Percentiles rank a stretch among this genome's conserved stretches.
Evolutionary conservation across 495 filamentous ascomycete species (phyloP).

Genomic region (Haplographium delicatum): DNA sequence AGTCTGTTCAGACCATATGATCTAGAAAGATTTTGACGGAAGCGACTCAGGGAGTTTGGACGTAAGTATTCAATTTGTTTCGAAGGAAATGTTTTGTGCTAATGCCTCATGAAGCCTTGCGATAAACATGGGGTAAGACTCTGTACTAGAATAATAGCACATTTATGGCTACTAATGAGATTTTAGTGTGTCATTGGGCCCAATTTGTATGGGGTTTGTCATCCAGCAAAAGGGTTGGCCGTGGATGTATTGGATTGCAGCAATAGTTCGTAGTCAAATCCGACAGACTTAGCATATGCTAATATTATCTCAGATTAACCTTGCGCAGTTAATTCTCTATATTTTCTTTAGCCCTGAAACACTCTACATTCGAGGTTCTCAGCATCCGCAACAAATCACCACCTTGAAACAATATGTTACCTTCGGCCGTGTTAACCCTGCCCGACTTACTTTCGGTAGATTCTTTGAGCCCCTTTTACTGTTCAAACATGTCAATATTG

Average conservation of each 20-base stretch:
- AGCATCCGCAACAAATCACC: slow-evolving; percentile 22
- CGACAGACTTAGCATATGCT: too few relatives aligned
- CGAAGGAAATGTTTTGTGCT: too few relatives aligned
- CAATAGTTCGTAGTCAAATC: slow-evolving; percentile 23
- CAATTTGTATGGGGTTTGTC: slow-evolving; percentile 43
- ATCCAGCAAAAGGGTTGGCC: slow-evolving; percentile 33
- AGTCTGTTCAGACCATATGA: too few relatives aligned
- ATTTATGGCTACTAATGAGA: slow-evolving; percentile 44
- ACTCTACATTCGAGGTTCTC: slow-evolving; percentile 36
- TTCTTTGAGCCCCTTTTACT: background rate
- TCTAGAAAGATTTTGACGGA: too few relatives aligned
- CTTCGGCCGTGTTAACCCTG: slow-evolving; percentile 43
- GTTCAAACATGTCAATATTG: slow-evolving; percentile 29
- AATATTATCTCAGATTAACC: too few relatives aligned
- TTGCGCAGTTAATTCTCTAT: slow-evolving; percentile 48
- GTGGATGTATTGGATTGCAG: slow-evolving; percentile 44
- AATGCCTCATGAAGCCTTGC: too few relatives aligned
- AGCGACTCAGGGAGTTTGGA: too few relatives aligned
- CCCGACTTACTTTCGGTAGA: slow-evolving; percentile 28
- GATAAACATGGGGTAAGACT: too few relatives aligned
- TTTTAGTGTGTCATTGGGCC: slow-evolving; percentile 34
- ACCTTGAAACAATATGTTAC: slow-evolving; percentile 36
- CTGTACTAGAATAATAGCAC: slow-evolving; percentile 53
- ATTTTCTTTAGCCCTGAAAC: slow-evolving; percentile 53
- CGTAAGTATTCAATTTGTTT: too few relatives aligned